These are phyloP conservation scores for Litsea cubeba DNA, from an alignment of 164 flowering plant species.

Conservation along the genomic window DNA sequence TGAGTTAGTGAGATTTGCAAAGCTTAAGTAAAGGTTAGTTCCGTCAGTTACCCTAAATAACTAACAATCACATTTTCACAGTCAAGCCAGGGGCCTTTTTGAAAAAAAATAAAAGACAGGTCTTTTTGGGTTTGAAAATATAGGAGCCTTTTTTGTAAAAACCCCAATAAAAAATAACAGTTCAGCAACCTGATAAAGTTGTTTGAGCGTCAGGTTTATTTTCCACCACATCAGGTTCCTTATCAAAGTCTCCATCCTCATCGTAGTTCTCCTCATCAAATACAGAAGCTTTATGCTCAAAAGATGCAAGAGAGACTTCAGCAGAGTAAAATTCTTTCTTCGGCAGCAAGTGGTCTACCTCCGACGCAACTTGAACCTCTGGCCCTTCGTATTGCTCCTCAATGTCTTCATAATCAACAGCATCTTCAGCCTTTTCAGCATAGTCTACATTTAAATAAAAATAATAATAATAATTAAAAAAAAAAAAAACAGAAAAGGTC, in stretches of 20 bases:
- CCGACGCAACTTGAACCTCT: constrained; percentile 64
- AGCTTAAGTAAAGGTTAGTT: too few relatives aligned
- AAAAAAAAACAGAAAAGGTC: neutral
- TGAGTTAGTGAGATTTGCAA: too few relatives aligned
- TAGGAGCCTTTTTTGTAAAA: too few relatives aligned
- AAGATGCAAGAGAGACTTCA: constrained; percentile 36
- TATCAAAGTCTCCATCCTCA: constrained; percentile 65
- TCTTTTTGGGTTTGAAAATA: too few relatives aligned
- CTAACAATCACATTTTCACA: too few relatives aligned
- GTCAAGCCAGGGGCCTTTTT: too few relatives aligned
- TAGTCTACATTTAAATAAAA: too few relatives aligned
- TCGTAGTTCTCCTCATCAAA: constrained; percentile 97
- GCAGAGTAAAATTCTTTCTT: constrained; percentile 60
- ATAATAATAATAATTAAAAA: too few relatives aligned
- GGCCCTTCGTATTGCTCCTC: constrained; percentile 98
- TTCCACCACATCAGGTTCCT: constrained; percentile 35
- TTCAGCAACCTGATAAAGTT: constrained; percentile 33
- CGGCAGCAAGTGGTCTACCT: constrained; percentile 79
- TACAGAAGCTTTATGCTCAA: constrained; percentile 41
- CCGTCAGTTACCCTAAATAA: too few relatives aligned
- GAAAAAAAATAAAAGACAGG: too few relatives aligned
- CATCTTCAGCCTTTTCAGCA: constrained; percentile 92
- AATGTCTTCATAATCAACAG: constrained; percentile 93
- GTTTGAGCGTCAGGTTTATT: constrained; percentile 24
- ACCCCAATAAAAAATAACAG: neutral